phyloP scores from a whole-genome alignment of 2,329 filamentous ascomycete species.

The Xylariaceae sp. region DNA sequence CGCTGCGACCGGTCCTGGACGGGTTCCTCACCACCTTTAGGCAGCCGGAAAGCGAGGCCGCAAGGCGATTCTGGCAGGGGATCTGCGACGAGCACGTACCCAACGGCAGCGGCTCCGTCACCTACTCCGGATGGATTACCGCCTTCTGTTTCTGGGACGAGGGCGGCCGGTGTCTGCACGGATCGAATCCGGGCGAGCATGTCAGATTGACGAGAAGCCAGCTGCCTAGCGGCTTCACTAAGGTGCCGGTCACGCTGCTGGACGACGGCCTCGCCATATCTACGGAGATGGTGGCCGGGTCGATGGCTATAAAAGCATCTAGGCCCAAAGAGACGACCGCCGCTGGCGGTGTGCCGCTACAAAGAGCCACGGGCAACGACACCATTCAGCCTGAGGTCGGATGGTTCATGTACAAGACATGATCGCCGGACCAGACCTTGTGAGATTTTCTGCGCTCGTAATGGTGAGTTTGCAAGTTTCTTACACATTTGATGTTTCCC shows the following conservation, averaged over 20 bases:
- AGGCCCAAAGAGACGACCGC: conserved; percentile 15
- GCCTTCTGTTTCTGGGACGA: conserved; percentile 40
- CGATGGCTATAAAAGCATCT: conserved; percentile 30
- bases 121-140: conserved; percentile 39
- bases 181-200: conserved; percentile 11
- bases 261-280: conserved; percentile 30
- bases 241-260: conserved; percentile 33
- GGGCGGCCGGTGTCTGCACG: conserved; percentile 30
- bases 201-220: conserved; percentile 28
- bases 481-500: no score
- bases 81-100: conserved; percentile 32
- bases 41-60: conserved; percentile 25
- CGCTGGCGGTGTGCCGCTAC: conserved; percentile 9
- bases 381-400: conserved; percentile 36
- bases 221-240: conserved; percentile 35
- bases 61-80: conserved; percentile 33
- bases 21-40: conserved; percentile 33
- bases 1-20: conserved; percentile 32
- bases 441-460: conserved; percentile 11
- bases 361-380: conserved; percentile 21
- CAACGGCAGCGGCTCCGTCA: conserved; percentile 34
- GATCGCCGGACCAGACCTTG: conserved; percentile 7
- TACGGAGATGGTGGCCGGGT: conserved; percentile 38
- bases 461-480: conserved; percentile 18
- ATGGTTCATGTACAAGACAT: conserved; percentile 37